These are phyloP conservation scores for Phalaenopsis equestris DNA, from an alignment of 106 monocot species.

Conservation along the genomic window DNA sequence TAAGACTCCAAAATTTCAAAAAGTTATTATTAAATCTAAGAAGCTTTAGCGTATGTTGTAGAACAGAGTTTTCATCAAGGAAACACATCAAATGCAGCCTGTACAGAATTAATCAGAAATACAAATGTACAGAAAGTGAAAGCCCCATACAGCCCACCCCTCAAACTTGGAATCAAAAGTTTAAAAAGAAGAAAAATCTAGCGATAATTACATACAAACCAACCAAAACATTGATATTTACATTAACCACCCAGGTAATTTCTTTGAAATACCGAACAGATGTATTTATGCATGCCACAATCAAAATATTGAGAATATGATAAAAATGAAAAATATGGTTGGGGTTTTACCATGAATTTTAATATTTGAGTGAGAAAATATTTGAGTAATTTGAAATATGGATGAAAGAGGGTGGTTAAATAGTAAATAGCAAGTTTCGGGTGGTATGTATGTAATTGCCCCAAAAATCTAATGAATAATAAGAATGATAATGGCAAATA, in stretches of 20 bases:
- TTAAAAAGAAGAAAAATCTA: background rate
- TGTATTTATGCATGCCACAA: too few relatives aligned
- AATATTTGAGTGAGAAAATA: too few relatives aligned
- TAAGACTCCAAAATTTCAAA: background rate
- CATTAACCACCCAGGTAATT: too few relatives aligned
- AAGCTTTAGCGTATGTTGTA: background rate
- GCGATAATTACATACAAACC: background rate
- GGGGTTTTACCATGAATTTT: too few relatives aligned
- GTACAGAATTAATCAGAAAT: conserved; percentile 1
- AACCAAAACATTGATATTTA: too few relatives aligned
- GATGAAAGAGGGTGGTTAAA: too few relatives aligned
- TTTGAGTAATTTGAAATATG: too few relatives aligned
- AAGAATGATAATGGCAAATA: background rate
- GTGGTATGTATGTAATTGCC: too few relatives aligned
- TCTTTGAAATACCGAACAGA: too few relatives aligned
- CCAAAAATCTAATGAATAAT: background rate
- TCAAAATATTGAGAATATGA: too few relatives aligned
- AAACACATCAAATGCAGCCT: background rate
- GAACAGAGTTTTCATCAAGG: background rate
- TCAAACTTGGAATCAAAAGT: background rate
- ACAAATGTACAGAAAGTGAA: background rate
- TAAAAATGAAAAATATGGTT: too few relatives aligned
- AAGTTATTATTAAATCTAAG: background rate
- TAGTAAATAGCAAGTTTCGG: too few relatives aligned
- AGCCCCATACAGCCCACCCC: background rate